Conservation (phyloP, 306 rosid species). For the Cucumis sativus region Cucumber_9930_V3 NC_026660.2:23174501-23175000, state of each 20-base stretch:
- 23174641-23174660: conserved; percentile 4
- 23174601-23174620: background rate
- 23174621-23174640: conserved; percentile 6
- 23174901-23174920: background rate
- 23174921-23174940: background rate
- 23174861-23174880: background rate
- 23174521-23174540: conserved; percentile 1
- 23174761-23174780: conserved; percentile 2
- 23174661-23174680: background rate
- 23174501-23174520: background rate
- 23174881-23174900: background rate
- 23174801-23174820: conserved; percentile 9
- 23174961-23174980: background rate
- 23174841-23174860: conserved; percentile 1
- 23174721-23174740: background rate
- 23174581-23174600: background rate
- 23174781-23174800: conserved; percentile 10
- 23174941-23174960: background rate
- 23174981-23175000: background rate
- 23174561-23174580: background rate
- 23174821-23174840: conserved; percentile 9
- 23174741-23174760: background rate
- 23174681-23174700: conserved; percentile 6
- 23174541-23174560: background rate
- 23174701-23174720: conserved; percentile 5